Conservation (phyloP, 1,284 basidiomycete genomes). For the Irpex rosettiformis region DNA sequence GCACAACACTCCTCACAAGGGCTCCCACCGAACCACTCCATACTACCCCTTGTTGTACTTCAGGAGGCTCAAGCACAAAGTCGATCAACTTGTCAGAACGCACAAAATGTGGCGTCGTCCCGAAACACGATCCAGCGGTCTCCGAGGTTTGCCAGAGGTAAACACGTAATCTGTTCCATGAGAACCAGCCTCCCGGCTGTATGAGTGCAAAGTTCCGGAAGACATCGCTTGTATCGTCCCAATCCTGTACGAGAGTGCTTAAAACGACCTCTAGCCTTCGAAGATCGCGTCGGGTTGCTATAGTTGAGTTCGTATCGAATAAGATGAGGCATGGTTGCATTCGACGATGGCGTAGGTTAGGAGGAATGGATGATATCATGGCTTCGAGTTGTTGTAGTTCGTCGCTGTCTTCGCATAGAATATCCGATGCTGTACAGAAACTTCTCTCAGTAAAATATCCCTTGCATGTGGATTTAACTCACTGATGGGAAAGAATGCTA, state of each 20-base stretch:
- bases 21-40: background rate
- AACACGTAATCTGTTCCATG: background rate
- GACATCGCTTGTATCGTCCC: background rate
- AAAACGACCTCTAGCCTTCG: background rate
- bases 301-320: background rate
- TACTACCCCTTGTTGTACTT: background rate
- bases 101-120: background rate
- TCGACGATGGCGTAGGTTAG: background rate
- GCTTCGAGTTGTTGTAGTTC: background rate
- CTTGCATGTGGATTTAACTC: background rate
- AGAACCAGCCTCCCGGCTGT: background rate
- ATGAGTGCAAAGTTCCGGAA: background rate
- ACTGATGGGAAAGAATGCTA: background rate
- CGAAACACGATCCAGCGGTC: background rate
- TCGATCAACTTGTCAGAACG: background rate
- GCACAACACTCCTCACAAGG: background rate
- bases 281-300: background rate
- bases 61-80: background rate
- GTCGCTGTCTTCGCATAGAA: background rate
- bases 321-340: background rate
- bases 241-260: background rate
- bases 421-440: background rate
- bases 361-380: background rate
- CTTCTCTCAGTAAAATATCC: no score
- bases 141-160: background rate